phyloP scores from a whole-genome alignment of 140 eudicot species.

The Cichorium intybus region DNA sequence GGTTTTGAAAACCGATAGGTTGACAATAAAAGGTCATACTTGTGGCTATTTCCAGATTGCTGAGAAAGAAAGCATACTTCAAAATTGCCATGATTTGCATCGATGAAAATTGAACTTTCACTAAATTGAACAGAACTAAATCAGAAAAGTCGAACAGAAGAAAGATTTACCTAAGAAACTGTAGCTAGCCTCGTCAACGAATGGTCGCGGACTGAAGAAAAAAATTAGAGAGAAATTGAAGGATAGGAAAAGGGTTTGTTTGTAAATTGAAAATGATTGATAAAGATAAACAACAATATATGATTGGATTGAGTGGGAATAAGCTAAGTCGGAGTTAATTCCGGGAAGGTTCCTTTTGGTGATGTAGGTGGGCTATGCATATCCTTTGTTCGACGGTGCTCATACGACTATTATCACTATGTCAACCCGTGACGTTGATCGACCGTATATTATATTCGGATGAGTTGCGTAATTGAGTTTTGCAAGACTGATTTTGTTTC shows the following conservation, averaged over 20 bases:
- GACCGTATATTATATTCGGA: neutral
- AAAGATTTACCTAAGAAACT: slow-evolving; percentile 13
- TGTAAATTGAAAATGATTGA: slow-evolving; percentile 11
- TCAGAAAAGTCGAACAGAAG: neutral
- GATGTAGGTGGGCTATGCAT: neutral
- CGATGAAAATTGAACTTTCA: neutral
- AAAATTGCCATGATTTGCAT: slow-evolving; percentile 1
- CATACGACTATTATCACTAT: neutral
- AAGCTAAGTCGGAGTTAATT: neutral
- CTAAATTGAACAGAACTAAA: slow-evolving; percentile 15
- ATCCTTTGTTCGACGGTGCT: slow-evolving; percentile 6
- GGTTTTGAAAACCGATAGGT: neutral
- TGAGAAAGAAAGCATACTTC: slow-evolving; percentile 9
- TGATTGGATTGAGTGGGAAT: slow-evolving; percentile 7
- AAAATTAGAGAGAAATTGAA: slow-evolving; percentile 8
- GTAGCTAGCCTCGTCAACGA: slow-evolving; percentile 1
- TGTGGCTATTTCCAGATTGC: neutral
- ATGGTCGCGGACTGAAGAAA: slow-evolving; percentile 8
- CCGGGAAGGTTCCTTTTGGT: slow-evolving; percentile 5
- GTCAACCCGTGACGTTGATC: slow-evolving; percentile 24
- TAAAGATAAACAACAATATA: neutral
- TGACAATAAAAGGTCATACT: slow-evolving; percentile 1
- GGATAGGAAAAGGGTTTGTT: neutral
- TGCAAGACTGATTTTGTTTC: no score
- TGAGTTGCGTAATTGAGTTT: no score